Evolutionary conservation across 2,329 filamentous ascomycete species (phyloP), one percentile per base, ranked within the genome.

Genomic region (Metarhizium rileyi): DNA sequence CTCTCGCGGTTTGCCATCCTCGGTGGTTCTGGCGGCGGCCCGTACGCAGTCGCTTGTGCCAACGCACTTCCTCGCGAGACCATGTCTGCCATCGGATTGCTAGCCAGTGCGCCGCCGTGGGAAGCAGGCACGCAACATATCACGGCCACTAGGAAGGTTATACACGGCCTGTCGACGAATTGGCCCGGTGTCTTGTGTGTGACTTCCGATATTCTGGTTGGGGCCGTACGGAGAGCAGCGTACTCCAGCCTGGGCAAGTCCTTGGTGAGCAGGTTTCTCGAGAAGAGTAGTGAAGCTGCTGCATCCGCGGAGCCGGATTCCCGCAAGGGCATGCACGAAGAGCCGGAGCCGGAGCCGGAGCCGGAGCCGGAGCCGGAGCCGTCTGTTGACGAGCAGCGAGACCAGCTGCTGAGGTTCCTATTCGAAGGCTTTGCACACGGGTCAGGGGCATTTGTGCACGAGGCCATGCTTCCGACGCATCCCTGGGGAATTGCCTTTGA

Each of bases 31-130:
- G 66, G 65, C 3, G 68, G 67, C 8, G 66, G 63, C 0, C 67
- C 68, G 0, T 69, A 63, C 30, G 66, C 64, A 16, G 51, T 70
- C 5, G 64, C 65, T 1, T 70, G 65, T 33, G 62, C 64, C 10
- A 48, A 56, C n/a, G 52, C 54, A 1, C 54, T 69, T 8, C 60
- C 66, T 14, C 49, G 44, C 12, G 46, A 52, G 2, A 62, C 57
- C 45, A 50, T 73, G 18, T 59, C 64, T 1, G 63, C 56, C 0
- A 66, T 70, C n/a, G 8, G 66, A 1, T 55, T 73, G 10, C 56
- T 72, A 40, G 66, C 65, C 7, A 63, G 62, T 10, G 63, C 57
- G 2, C n/a, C 59, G 61, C 65, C 63, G 3, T 71, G 66, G 65
- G 57, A 55, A 9, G 63, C 62, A 7, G 62, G 68, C 4, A 47